Percentiles rank a stretch among this genome's conserved stretches.
These are phyloP conservation scores for Phalaenopsis equestris DNA, from an alignment of 106 monocot genomes.

Conservation along the genomic window DNA sequence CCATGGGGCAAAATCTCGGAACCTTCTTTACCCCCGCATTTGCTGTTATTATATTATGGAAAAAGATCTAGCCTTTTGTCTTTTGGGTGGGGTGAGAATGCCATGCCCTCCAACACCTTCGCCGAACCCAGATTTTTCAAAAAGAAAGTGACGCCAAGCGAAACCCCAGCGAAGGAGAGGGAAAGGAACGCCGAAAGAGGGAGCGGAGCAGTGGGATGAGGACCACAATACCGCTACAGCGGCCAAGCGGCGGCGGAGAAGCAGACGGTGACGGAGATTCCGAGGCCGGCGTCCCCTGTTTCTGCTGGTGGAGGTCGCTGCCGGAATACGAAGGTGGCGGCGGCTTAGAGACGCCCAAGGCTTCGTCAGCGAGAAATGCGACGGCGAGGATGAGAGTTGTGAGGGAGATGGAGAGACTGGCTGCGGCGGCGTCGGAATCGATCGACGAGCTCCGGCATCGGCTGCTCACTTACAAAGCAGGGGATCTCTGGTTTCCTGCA, in stretches of 20 bases:
- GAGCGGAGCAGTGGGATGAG: slow-evolving; percentile 8
- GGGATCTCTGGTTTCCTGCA: slow-evolving; percentile 59
- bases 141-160: not conserved
- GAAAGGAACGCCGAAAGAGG: not conserved
- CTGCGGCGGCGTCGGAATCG: slow-evolving; percentile 29
- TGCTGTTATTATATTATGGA: not conserved
- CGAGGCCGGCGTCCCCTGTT: not conserved
- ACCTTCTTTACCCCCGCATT: not conserved
- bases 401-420: slow-evolving; percentile 53
- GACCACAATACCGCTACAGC: slow-evolving; percentile 11
- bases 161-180: slow-evolving; percentile 8
- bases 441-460: slow-evolving; percentile 52
- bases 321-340: slow-evolving; percentile 16
- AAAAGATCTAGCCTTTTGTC: not conserved
- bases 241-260: not conserved
- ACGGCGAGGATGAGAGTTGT: slow-evolving; percentile 18
- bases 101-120: not conserved
- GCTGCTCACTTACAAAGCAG: slow-evolving; percentile 37
- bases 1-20: not conserved
- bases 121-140: slow-evolving; percentile 1
- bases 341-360: not conserved
- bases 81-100: not conserved
- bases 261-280: not conserved
- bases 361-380: not conserved
- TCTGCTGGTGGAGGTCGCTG: slow-evolving; percentile 47